Conservation (phyloP, 1,284 basidiomycete species). For the Acaromyces ingoldii region DNA sequence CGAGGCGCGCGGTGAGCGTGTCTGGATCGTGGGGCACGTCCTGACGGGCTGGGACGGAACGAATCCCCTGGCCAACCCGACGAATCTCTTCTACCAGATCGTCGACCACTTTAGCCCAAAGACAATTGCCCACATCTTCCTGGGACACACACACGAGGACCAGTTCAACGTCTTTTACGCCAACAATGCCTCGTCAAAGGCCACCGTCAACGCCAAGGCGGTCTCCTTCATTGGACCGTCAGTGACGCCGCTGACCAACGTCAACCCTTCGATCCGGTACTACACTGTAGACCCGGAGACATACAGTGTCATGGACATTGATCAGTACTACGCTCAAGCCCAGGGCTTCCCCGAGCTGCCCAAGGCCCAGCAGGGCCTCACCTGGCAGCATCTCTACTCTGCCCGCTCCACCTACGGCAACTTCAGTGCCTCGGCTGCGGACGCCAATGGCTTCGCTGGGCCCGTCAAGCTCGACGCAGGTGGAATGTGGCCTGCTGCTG, state of each 20-base stretch:
- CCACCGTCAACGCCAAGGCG: slow-evolving; percentile 4
- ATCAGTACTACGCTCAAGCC: slow-evolving; percentile 43
- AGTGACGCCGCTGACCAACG: slow-evolving; percentile 66
- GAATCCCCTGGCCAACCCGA: slow-evolving; percentile 58
- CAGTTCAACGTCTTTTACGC: slow-evolving; percentile 74
- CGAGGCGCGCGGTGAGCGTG: slow-evolving; percentile 50
- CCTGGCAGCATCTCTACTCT: slow-evolving; percentile 66
- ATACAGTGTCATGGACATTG: slow-evolving; percentile 47
- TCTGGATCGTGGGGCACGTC: slow-evolving; percentile 76
- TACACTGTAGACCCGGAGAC: slow-evolving; percentile 68
- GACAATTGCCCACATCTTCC: slow-evolving; percentile 75
- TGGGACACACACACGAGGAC: slow-evolving; percentile 76
- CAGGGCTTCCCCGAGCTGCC: slow-evolving; percentile 51
- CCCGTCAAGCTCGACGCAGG: slow-evolving; percentile 3
- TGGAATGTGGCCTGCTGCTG: slow-evolving; percentile 60
- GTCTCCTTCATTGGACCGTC: slow-evolving; percentile 60
- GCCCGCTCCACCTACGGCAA: slow-evolving; percentile 64
- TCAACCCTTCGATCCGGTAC: slow-evolving; percentile 73
- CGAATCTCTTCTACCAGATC: slow-evolving; percentile 54
- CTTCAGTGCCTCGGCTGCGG: slow-evolving; percentile 52
- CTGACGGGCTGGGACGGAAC: slow-evolving; percentile 63
- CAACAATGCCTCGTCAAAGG: slow-evolving; percentile 59
- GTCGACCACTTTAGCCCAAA: slow-evolving; percentile 72
- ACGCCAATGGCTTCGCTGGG: slow-evolving; percentile 6
- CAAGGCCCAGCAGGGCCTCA: slow-evolving; percentile 62